Evolutionary conservation across 1,284 basidiomycete species (phyloP).

Genomic region (Ustilago lituana): DNA sequence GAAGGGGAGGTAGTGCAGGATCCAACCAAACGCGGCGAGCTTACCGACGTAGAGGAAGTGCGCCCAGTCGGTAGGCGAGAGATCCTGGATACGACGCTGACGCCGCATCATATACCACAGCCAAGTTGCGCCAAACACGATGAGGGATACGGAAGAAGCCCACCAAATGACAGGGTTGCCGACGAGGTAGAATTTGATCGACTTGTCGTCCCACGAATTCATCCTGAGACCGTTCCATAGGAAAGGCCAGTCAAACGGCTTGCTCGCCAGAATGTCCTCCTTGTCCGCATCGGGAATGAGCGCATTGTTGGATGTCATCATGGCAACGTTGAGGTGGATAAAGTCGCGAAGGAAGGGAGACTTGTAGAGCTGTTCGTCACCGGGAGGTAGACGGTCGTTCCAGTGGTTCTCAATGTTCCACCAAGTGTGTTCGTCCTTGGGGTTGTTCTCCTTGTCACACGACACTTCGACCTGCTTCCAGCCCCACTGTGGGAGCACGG

Average conservation of each 20-base stretch:
- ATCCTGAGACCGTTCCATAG: conserved; percentile 84
- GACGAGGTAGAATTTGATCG: conserved; percentile 91
- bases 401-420: conserved; percentile 99
- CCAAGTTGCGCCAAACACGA: conserved; percentile 73
- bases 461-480: conserved; percentile 98
- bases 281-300: conserved; percentile 96
- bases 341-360: conserved; percentile 97
- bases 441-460: conserved; percentile 88
- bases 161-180: conserved; percentile 95
- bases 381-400: conserved; percentile 88
- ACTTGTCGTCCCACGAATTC: conserved; percentile 92
- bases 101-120: conserved; percentile 80
- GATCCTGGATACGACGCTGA: conserved; percentile 90
- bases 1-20: conserved; percentile 90
- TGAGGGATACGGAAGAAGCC: conserved; percentile 78
- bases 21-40: conserved; percentile 90
- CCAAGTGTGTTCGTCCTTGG: conserved; percentile 84
- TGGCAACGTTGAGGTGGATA: conserved; percentile 97
- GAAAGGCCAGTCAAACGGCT: conserved; percentile 92
- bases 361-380: conserved; percentile 81
- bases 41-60: conserved; percentile 93
- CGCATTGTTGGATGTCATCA: conserved; percentile 99
- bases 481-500: conserved; percentile 93
- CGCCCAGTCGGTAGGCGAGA: conserved; percentile 87
- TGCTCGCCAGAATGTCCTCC: conserved; percentile 93